phyloP scores from a whole-genome alignment of 345 rosid species.

The Abelmoschus esculentus region DNA sequence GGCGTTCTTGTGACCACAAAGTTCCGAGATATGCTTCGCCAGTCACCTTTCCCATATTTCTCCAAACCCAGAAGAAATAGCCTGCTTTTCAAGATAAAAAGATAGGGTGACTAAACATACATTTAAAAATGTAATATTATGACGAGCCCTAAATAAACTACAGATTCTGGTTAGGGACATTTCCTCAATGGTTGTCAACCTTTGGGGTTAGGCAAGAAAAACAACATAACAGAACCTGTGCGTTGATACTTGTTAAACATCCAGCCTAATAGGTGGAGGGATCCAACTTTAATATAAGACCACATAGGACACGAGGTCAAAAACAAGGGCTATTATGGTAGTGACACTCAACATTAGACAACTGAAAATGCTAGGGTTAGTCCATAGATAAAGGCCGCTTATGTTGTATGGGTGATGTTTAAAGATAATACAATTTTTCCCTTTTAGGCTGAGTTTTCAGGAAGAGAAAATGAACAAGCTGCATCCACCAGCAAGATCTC shows the following conservation, averaged over 20 bases:
- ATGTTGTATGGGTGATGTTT: background rate
- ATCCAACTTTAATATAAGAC: too few species aligned
- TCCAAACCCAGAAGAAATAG: conserved; percentile 97
- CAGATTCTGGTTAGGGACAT: background rate
- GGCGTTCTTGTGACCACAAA: conserved; percentile 95
- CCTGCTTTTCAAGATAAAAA: conserved; percentile 34
- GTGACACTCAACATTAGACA: background rate
- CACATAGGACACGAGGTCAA: too few species aligned
- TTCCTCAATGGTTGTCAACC: too few species aligned
- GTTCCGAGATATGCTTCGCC: conserved; percentile 96
- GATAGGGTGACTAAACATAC: background rate
- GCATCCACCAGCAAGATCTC: conserved; percentile 1
- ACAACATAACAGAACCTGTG: too few species aligned
- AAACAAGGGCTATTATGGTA: background rate
- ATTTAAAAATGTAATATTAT: background rate
- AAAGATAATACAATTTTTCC: background rate
- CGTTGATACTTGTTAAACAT: too few species aligned
- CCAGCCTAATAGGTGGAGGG: too few species aligned
- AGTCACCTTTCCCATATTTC: conserved; percentile 93
- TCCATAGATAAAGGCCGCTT: background rate
- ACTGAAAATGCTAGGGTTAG: background rate
- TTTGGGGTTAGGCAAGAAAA: too few species aligned
- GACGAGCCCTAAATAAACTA: background rate
- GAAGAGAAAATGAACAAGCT: background rate
- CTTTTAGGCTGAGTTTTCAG: background rate